These are phyloP conservation scores for Rubia tinctorum DNA, from an alignment of 305 asterid genomes.

Conservation along the genomic window DNA sequence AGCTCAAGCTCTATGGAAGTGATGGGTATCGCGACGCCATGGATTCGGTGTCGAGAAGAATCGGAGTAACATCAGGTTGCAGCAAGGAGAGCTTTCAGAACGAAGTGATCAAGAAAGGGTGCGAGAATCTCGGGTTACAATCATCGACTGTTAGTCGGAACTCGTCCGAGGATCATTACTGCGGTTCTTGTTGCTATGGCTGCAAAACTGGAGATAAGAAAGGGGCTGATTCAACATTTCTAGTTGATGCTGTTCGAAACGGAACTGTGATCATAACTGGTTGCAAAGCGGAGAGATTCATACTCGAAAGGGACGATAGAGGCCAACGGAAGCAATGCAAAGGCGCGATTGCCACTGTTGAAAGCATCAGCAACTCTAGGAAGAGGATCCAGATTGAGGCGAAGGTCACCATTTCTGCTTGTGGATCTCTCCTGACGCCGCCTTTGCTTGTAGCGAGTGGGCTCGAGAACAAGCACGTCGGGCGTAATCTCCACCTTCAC, in stretches of 20 bases:
- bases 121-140: constrained; percentile 63
- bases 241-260: constrained; percentile 72
- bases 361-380: constrained; percentile 25
- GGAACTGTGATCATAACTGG: constrained; percentile 75
- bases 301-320: constrained; percentile 28
- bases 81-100: constrained; percentile 65
- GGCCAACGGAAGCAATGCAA: constrained; percentile 42
- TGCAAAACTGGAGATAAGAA: constrained; percentile 87
- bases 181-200: constrained; percentile 89
- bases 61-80: constrained; percentile 66
- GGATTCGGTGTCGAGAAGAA: constrained; percentile 68
- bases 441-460: constrained; percentile 73
- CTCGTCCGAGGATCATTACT: constrained; percentile 63
- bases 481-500: constrained; percentile 81
- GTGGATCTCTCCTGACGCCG: constrained; percentile 80
- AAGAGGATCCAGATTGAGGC: constrained; percentile 56
- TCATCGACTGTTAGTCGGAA: constrained; percentile 58
- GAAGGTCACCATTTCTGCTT: constrained; percentile 51
- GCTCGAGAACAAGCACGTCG: constrained; percentile 63
- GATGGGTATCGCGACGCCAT: constrained; percentile 62
- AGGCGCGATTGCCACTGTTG: constrained; percentile 62
- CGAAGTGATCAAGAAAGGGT: constrained; percentile 60
- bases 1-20: constrained; percentile 46
- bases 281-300: constrained; percentile 59
- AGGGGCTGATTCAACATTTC: constrained; percentile 78